Percentiles rank a stretch among this genome's conserved stretches.
Evolutionary conservation across 805 yeast genomes (phyloP).

Genomic region (Hanseniaspora guilliermondii): DNA sequence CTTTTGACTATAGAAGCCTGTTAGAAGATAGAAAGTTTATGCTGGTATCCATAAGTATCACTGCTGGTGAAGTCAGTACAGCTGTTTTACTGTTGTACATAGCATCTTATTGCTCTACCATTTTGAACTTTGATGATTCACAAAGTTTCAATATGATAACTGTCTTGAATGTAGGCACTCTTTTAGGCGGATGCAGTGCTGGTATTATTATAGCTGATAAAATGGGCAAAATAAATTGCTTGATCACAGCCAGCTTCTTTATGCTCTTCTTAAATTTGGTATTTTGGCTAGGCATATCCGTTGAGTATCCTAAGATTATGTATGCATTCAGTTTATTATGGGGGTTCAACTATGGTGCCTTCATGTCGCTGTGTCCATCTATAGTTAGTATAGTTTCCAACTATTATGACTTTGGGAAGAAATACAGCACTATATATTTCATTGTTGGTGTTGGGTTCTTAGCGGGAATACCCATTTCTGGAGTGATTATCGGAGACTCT

Average conservation of each 20-base stretch:
- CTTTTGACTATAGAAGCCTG: constrained; percentile 32
- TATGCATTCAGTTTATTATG: constrained; percentile 36
- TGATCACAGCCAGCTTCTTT: constrained; percentile 28
- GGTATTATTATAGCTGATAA: constrained; percentile 32
- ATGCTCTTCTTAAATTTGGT: constrained; percentile 33
- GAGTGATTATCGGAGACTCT: constrained; percentile 36
- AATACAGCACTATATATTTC: constrained; percentile 47
- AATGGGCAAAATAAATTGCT: constrained; percentile 31
- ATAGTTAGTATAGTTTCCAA: constrained; percentile 48
- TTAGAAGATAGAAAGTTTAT: constrained; percentile 31
- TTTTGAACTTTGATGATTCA: constrained; percentile 34
- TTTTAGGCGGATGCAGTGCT: constrained; percentile 19
- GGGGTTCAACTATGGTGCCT: constrained; percentile 45
- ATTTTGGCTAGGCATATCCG: constrained; percentile 31
- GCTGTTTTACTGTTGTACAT: constrained; percentile 43
- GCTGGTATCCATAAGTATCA: constrained; percentile 19
- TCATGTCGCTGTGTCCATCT: constrained; percentile 44
- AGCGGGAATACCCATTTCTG: constrained; percentile 38
- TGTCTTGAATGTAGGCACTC: constrained; percentile 25
- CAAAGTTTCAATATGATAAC: constrained; percentile 30
- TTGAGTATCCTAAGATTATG: constrained; percentile 24
- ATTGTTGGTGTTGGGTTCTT: constrained; percentile 45
- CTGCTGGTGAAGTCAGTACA: constrained; percentile 38
- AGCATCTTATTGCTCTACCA: constrained; percentile 43
- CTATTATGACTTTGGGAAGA: constrained; percentile 40